Evolutionary conservation across 768 basidiomycete genomes (phyloP).

Genomic region (Sarcomyxa edulis): DNA sequence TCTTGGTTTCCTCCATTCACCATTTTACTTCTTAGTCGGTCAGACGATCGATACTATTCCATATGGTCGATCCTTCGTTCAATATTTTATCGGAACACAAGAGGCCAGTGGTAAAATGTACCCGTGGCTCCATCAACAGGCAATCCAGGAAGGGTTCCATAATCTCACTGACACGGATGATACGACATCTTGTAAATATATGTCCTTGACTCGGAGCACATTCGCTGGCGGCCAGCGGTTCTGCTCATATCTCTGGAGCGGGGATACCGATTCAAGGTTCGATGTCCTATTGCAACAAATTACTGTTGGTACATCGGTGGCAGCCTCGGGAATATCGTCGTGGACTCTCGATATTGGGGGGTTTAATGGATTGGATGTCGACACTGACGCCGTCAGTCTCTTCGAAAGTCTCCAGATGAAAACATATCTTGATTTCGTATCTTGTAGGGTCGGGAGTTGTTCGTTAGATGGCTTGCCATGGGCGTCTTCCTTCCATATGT

Average conservation of each 20-base stretch:
- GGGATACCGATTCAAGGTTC: slow-evolving; percentile 28
- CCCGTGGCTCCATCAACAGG: slow-evolving; percentile 32
- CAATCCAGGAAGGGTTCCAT: slow-evolving; percentile 28
- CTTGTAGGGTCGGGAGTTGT: slow-evolving; percentile 24
- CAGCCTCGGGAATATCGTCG: slow-evolving; percentile 29
- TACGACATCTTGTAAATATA: slow-evolving; percentile 22
- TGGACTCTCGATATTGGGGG: slow-evolving; percentile 34
- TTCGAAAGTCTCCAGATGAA: background rate
- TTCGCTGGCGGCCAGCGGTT: slow-evolving; percentile 30
- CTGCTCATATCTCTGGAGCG: slow-evolving; percentile 32
- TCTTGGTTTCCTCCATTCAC: background rate
- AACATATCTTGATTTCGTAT: background rate
- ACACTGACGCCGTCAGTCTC: slow-evolving; percentile 17
- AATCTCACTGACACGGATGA: slow-evolving; percentile 21
- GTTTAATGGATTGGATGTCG: slow-evolving; percentile 25
- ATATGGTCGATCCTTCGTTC: slow-evolving; percentile 26
- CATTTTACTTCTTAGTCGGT: slow-evolving; percentile 16
- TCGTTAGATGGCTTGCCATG: slow-evolving; percentile 30
- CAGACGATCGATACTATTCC: slow-evolving; percentile 24
- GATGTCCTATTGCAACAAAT: slow-evolving; percentile 29
- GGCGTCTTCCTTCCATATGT: slow-evolving; percentile 32
- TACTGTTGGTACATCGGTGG: slow-evolving; percentile 26
- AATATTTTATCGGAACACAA: slow-evolving; percentile 31
- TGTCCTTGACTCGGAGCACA: slow-evolving; percentile 30
- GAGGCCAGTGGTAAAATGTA: slow-evolving; percentile 31